Evolutionary conservation across 345 rosid species (phyloP).

Genomic region (Gossypium rotundifolium): DNA sequence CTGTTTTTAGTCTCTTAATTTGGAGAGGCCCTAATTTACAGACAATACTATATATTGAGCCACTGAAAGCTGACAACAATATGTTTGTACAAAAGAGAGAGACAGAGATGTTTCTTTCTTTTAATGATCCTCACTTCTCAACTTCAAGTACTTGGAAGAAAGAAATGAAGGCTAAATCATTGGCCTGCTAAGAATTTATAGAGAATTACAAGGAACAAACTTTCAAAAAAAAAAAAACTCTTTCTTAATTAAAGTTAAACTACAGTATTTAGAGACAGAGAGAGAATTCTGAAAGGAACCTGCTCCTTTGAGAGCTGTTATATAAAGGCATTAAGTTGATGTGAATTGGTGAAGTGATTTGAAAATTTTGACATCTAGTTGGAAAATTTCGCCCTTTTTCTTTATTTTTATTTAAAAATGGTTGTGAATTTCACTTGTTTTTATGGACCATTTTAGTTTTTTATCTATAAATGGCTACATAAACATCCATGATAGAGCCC

Average conservation of each 20-base stretch:
- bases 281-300: constrained; percentile 1
- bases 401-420: neutral
- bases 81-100: neutral
- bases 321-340: neutral
- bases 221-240: neutral
- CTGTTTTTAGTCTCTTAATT: neutral
- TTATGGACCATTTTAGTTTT: neutral
- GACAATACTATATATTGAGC: neutral
- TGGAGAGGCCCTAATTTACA: neutral
- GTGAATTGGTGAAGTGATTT: neutral
- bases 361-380: neutral
- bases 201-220: neutral
- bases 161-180: neutral
- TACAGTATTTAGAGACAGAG: neutral
- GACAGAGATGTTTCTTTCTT: neutral
- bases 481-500: neutral
- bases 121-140: neutral
- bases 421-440: neutral
- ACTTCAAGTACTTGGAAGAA: neutral
- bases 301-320: neutral
- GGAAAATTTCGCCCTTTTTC: neutral
- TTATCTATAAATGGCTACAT: neutral
- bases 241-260: neutral
- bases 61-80: neutral
- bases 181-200: neutral